A percentile compares a stretch with the other conserved stretches of the same genome.
These are phyloP conservation scores for Diaporthe sp. DNA, from an alignment of 2,329 filamentous ascomycete genomes.

Conservation along the genomic window DNA sequence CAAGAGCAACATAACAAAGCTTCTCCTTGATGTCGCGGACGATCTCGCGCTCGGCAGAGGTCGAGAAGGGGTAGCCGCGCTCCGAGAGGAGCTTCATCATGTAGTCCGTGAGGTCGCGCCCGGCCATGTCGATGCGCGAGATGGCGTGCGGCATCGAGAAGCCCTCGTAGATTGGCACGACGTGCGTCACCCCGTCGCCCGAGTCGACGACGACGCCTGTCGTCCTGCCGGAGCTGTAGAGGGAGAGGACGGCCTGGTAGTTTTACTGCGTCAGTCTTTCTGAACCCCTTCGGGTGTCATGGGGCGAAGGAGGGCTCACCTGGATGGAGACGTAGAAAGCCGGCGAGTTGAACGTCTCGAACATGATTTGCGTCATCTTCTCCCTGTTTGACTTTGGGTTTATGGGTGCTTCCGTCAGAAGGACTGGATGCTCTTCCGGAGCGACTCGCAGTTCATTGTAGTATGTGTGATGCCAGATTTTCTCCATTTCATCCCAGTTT, in stretches of 20 bases:
- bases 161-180: conserved; percentile 99
- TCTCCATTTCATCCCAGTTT: conserved; percentile 99
- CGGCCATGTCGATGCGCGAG: conserved; percentile 99
- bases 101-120: conserved; percentile 99
- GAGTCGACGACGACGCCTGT: conserved; percentile 99
- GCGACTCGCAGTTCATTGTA: conserved; percentile 99
- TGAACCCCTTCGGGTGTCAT: rapidly evolving
- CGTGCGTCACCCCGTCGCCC: conserved; percentile 99
- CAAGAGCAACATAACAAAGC: conserved; percentile 99
- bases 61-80: conserved; percentile 99
- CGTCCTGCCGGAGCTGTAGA: conserved; percentile 99
- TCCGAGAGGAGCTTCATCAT: conserved; percentile 99
- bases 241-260: conserved; percentile 85
- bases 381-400: conserved; percentile 99
- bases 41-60: conserved; percentile 81
- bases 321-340: conserved; percentile 99
- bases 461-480: conserved; percentile 99
- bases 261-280: conserved; percentile 59
- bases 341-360: conserved; percentile 99
- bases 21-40: conserved; percentile 95
- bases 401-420: conserved; percentile 99
- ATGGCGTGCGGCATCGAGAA: conserved; percentile 99
- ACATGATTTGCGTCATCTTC: conserved; percentile 99
- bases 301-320: not conserved
- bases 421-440: conserved; percentile 99